Conservation (phyloP, 176 grass and related monocot species). For the Eragrostis nindensis region DNA sequence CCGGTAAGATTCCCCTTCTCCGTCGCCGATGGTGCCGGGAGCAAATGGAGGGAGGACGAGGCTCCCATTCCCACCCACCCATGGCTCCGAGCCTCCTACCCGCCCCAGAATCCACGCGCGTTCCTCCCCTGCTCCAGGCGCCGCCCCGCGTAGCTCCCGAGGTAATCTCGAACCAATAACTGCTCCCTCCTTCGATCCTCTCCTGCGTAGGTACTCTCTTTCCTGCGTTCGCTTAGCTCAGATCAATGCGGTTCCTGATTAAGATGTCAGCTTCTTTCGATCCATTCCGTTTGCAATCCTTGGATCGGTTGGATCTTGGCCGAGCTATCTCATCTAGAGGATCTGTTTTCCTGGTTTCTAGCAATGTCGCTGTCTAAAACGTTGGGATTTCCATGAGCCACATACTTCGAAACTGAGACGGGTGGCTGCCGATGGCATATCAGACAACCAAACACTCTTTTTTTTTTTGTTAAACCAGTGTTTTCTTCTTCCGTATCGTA, state of each 20-base stretch:
- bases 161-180: background rate
- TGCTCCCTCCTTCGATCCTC: background rate
- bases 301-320: background rate
- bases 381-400: background rate
- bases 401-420: background rate
- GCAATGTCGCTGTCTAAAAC: background rate
- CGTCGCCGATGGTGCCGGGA: background rate
- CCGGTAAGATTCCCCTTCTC: background rate
- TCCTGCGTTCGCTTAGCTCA: background rate
- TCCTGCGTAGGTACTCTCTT: background rate
- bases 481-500: too few species aligned
- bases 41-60: conserved; percentile 6
- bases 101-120: background rate
- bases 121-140: background rate
- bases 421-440: background rate
- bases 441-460: background rate
- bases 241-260: background rate
- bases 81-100: background rate
- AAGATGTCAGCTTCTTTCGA: background rate
- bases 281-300: background rate
- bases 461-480: background rate
- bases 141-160: background rate
- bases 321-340: background rate
- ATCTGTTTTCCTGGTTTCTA: background rate
- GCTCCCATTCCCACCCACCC: background rate